A percentile compares a stretch with the other conserved stretches of the same genome.
Evolutionary conservation across 2,329 filamentous ascomycete species (phyloP).

Genomic region (Fusarium sambucinum): DNA sequence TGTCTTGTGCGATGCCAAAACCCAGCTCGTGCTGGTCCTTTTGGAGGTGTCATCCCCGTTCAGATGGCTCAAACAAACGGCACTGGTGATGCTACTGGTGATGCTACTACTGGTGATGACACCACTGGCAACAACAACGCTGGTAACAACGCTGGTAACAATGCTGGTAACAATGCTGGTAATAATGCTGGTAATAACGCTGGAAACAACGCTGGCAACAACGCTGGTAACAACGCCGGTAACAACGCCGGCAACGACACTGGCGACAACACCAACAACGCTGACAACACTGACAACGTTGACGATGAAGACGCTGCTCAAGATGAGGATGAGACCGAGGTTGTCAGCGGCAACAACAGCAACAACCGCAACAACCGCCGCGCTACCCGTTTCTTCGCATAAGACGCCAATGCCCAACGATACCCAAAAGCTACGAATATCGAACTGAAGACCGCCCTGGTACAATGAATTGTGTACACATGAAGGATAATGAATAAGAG

Average conservation of each 20-base stretch:
- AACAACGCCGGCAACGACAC: background rate
- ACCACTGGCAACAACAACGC: background rate
- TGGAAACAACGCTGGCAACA: background rate
- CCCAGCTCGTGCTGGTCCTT: constrained; percentile 6
- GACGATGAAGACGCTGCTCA: background rate
- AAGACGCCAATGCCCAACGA: background rate
- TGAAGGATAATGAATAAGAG: background rate
- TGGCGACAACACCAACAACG: background rate
- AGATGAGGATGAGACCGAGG: background rate
- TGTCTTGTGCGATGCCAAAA: constrained; percentile 27
- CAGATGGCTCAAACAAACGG: background rate
- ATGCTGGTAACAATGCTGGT: background rate
- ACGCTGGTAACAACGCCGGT: background rate
- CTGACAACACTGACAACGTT: background rate
- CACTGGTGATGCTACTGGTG: too few species aligned
- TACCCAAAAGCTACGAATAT: background rate
- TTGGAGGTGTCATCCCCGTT: constrained; percentile 9
- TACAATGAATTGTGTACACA: background rate
- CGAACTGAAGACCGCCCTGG: background rate
- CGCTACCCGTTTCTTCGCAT: background rate
- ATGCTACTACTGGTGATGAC: too few species aligned
- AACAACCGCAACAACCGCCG: constrained; percentile 18
- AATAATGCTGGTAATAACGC: too few species aligned
- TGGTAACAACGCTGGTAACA: background rate
- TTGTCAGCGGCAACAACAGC: background rate